Evolutionary conservation across 345 rosid genomes (phyloP), one percentile per base, ranked within the genome.

Genomic region (Erysimum cheiranthoides): DNA sequence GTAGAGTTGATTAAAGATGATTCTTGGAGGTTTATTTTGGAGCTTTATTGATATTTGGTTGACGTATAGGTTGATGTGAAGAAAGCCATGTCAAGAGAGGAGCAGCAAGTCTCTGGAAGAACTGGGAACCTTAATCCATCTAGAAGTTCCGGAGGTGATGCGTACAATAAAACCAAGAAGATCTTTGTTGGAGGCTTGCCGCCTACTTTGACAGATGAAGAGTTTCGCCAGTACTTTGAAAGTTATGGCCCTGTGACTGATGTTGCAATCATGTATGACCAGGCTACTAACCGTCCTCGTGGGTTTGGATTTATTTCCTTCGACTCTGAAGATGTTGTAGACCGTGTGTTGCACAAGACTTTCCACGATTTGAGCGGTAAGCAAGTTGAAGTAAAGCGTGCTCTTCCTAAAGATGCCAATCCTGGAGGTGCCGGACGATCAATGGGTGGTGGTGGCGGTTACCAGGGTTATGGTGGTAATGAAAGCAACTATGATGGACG

Each of bases 131-230:
- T 76, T 45, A 89, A 84, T 80, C 45, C 87, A 67, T 79, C 70
- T 70, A 84, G 98, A 86, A 82, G 68, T 40, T 70, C 88, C 69
- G 90, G 90, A 35, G 66, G 79, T 30, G 87, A 84, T 65, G 87
- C 96, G 78, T 82, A 71, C 80, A 77, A 78, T 52, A 86, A 86
- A 82, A 90, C 95, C 32, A 92, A 92, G 80, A 94, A 94, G 86
- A 90, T 94, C 50, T 94, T 94, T 79, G 97, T 94, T 11, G 98
- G 98, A 81, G 98, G 98, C 52, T 80, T 94, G 82, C 96, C 98
- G 36, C 88, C 98, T 9, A 82, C 92, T 52, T 74, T 94, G 62
- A 86, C 88, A 31, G 96, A 92, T 34, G 98, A 94, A 14, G 95
- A 85, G 27, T 94, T 94, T 75, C 92, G 92, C n/a, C 85, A 87